phyloP scores from a whole-genome alignment of 345 rosid species.

The Eucalyptus lansdowneana region DNA sequence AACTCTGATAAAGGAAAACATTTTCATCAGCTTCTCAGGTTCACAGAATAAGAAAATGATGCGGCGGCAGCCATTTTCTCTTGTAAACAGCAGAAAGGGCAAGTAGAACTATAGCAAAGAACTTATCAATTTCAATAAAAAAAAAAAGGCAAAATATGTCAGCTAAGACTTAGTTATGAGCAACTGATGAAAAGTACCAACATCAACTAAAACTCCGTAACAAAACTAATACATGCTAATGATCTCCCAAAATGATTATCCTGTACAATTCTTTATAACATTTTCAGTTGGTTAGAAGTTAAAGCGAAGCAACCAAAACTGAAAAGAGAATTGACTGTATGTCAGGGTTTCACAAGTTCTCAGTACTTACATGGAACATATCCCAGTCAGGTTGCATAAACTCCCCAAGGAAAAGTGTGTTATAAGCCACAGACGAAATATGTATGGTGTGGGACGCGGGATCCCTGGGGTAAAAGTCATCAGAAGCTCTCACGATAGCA shows the following conservation, averaged over 20 bases:
- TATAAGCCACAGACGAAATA: slow-evolving; percentile 85
- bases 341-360: neutral
- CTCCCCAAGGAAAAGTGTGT: slow-evolving; percentile 90
- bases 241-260: neutral
- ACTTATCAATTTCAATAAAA: neutral
- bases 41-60: neutral
- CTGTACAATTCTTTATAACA: neutral
- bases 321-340: neutral
- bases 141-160: neutral
- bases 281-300: neutral
- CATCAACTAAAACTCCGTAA: neutral
- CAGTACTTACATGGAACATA: slow-evolving; percentile 95
- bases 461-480: slow-evolving; percentile 87
- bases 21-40: neutral
- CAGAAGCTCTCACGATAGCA: slow-evolving; percentile 88
- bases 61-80: neutral
- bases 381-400: slow-evolving; percentile 99
- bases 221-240: neutral
- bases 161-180: neutral
- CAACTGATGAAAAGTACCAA: neutral
- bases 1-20: slow-evolving; percentile 43
- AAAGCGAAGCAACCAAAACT: neutral
- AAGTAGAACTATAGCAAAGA: neutral
- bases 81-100: neutral
- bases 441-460: slow-evolving; percentile 98